Evolutionary conservation across 2,329 filamentous ascomycete genomes (phyloP).

Genomic region (Ascochyta clinopodiicola): DNA sequence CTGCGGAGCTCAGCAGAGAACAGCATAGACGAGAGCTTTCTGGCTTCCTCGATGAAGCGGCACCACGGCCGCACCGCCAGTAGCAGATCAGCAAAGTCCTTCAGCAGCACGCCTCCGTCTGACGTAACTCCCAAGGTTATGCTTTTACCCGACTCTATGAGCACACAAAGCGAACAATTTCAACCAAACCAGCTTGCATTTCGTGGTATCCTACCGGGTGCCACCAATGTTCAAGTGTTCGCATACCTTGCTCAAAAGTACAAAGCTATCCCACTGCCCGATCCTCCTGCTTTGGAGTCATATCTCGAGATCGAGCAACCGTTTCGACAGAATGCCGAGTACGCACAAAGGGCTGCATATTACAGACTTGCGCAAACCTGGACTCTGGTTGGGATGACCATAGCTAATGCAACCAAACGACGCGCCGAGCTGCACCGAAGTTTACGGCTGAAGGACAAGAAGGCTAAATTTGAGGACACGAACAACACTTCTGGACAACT

Average conservation of each 20-base stretch:
- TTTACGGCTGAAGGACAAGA: conserved; percentile 33
- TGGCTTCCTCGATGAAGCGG: conserved; percentile 57
- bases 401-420: conserved; percentile 57
- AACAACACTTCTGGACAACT: conserved; percentile 18
- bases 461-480: conserved; percentile 15
- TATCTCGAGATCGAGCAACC: conserved; percentile 48
- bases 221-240: conserved; percentile 46
- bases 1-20: conserved; percentile 63
- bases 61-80: conserved; percentile 56
- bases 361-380: conserved; percentile 65
- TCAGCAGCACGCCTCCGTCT: conserved; percentile 61
- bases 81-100: conserved; percentile 59
- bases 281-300: conserved; percentile 48
- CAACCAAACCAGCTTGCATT: conserved; percentile 56
- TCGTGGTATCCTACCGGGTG: conserved; percentile 57
- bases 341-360: conserved; percentile 58
- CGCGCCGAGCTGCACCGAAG: conserved; percentile 44
- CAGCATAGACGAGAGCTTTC: conserved; percentile 61
- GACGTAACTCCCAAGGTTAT: conserved; percentile 56
- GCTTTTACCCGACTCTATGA: conserved; percentile 59
- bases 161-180: conserved; percentile 48
- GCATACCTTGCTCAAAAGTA: conserved; percentile 55
- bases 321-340: conserved; percentile 61
- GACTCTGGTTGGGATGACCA: conserved; percentile 61
- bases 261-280: conserved; percentile 48